phyloP scores from a whole-genome alignment of 345 rosid genomes.

The Hibiscus tridactylites region DNA sequence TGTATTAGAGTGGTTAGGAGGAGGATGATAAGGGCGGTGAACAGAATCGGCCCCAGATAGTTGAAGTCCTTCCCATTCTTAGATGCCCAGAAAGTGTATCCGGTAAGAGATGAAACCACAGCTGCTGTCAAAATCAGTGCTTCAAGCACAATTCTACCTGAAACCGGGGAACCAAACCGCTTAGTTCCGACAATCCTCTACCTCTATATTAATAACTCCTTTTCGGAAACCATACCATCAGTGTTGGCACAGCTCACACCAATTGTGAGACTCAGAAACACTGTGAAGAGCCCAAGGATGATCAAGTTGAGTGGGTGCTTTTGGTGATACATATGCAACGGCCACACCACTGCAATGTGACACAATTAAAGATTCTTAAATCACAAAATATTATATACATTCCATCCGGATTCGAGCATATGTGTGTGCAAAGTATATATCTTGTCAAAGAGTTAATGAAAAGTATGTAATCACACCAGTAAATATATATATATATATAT shows the following conservation, averaged over 20 bases:
- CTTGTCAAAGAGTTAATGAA: no score
- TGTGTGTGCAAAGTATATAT: no score
- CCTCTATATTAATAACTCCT: not conserved
- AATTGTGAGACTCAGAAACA: not conserved
- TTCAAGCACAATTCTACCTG: constrained; percentile 35
- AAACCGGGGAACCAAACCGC: constrained; percentile 3
- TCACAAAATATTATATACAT: no score
- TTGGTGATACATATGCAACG: not conserved
- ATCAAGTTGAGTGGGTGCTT: not conserved
- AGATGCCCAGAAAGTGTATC: constrained; percentile 94
- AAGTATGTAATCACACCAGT: no score
- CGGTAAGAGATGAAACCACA: constrained; percentile 76
- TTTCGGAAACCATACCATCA: not conserved
- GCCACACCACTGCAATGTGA: not conserved
- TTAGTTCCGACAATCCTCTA: not conserved
- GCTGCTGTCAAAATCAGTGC: constrained; percentile 73
- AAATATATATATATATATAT: no score
- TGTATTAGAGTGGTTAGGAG: constrained; percentile 74
- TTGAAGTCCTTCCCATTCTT: constrained; percentile 94
- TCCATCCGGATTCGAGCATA: no score
- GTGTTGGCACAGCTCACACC: not conserved
- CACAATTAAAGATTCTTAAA: no score
- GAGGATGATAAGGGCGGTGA: constrained; percentile 78
- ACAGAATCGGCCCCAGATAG: constrained; percentile 78
- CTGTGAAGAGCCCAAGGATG: not conserved